Conservation (phyloP, 1,284 basidiomycete genomes). For the Puccinia horiana region DNA sequence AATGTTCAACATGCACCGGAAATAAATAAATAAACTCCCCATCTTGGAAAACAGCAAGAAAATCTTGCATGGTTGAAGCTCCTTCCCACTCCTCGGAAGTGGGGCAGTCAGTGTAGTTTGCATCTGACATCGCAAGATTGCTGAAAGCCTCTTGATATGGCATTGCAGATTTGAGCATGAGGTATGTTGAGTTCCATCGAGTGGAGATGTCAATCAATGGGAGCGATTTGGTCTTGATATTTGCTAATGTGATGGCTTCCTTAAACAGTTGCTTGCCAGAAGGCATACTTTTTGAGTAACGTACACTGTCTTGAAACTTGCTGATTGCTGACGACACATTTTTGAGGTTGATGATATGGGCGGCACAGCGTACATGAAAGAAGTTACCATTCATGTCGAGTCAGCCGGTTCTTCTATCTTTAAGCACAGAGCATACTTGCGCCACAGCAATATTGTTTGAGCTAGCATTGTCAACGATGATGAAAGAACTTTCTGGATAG, state of each 20-base stretch:
- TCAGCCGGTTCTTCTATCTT: neutral
- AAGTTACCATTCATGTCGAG: no score
- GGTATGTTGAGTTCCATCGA: no score
- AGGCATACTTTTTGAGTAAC: neutral
- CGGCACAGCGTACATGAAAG: no score
- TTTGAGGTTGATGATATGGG: no score
- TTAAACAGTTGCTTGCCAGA: neutral
- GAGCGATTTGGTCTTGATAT: no score
- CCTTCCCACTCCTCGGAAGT: neutral
- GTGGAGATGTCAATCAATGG: no score
- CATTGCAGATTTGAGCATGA: neutral
- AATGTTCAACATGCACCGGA: neutral
- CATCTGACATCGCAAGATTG: neutral
- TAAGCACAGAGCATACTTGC: neutral
- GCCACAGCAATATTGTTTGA: neutral
- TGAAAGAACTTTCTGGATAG: neutral
- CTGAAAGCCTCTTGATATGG: neutral
- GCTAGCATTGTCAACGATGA: neutral
- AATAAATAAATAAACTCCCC: no score
- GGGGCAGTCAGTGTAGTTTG: neutral
- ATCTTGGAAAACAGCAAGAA: no score
- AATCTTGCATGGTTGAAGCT: no score
- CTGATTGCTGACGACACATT: no score
- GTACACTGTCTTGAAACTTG: neutral
- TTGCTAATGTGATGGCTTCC: no score